Evolutionary conservation across 345 rosid genomes (phyloP), one percentile per base, ranked within the genome.

Genomic region (Lagerstroemia speciosa): DNA sequence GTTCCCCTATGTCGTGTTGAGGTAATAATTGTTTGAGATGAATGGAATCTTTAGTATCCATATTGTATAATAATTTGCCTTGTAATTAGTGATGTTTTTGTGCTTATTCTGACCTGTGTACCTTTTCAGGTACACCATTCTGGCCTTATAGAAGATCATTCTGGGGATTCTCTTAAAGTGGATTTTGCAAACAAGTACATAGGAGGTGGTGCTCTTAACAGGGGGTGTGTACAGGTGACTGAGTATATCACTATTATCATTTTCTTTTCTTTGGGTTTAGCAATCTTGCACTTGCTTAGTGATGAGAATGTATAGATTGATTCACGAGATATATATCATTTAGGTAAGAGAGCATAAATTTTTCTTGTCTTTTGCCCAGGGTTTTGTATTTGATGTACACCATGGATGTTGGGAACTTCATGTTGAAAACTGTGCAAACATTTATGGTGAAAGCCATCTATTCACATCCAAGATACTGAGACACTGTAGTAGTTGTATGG

Each of bases 201-300:
- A 46, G 96, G 99, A 61, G 99, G 99, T 46, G 96, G 98, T 77
- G 86, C 96, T 70, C 89, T 94, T 68, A 65, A 48, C 58, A 80
- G 88, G 77, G 99, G 99, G 60, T 94, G 99, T 72, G 87, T 89
- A 62, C 99, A 89, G 96, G 98, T 91, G 66, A 30, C n/a, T 58
- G 63, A 5, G 11, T 58, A 12, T 29, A 27, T 58, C 27, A 27
- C 27, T 7, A 58, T 10, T 27, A 58, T 58, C 29, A 30, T 7
- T 58, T 14, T 30, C 11, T 31, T 57, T 58, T 30, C 19, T 53
- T 53, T 8, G 0, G 33, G 20, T 58, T 12, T 8, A n/a, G 22
- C 8, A 2, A 3, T 30, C 33, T 10, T 58, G 33, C 63, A 8
- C 24, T 27, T 58, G 63, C 63, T 58, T 20, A 1, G 33, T 58